Percentiles rank a stretch among this genome's conserved stretches.
Conservation (phyloP, 75 land plant species). For the Selaginella tamariscina region DNA sequence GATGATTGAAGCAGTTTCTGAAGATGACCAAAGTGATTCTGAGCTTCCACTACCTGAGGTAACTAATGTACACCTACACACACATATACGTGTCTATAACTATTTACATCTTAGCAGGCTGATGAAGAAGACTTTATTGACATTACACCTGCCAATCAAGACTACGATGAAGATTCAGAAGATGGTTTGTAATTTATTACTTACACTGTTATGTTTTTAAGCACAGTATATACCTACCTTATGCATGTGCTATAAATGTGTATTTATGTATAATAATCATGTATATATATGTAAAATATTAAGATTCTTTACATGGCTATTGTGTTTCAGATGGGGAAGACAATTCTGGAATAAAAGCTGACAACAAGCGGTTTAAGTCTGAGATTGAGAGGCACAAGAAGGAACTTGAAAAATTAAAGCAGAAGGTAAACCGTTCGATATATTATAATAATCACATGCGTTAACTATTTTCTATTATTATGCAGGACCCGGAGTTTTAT, state of each 20-base stretch:
- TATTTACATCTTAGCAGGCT: neutral
- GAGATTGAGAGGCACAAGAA: constrained; percentile 30
- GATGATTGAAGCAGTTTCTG: constrained; percentile 20
- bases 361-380: constrained; percentile 21
- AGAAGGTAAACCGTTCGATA: constrained; percentile 17
- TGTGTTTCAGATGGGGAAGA: constrained; percentile 19
- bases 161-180: constrained; percentile 18
- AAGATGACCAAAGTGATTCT: constrained; percentile 16
- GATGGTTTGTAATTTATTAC: neutral
- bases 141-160: constrained; percentile 14
- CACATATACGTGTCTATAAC: neutral
- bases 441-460: neutral
- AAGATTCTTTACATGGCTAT: neutral
- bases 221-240: no score
- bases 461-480: neutral
- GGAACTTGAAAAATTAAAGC: constrained; percentile 24
- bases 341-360: constrained; percentile 13
- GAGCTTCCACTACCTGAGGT: constrained; percentile 2
- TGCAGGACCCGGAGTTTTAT: constrained; percentile 89
- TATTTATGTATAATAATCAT: no score
- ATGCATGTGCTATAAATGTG: no score
- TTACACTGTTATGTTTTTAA: no score
- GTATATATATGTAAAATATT: no score
- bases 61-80: neutral
- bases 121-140: constrained; percentile 19